A percentile compares a stretch with the other conserved stretches of the same genome.
phyloP scores from a whole-genome alignment of 345 rosid genomes.

The Carallia pectinifolia region DNA sequence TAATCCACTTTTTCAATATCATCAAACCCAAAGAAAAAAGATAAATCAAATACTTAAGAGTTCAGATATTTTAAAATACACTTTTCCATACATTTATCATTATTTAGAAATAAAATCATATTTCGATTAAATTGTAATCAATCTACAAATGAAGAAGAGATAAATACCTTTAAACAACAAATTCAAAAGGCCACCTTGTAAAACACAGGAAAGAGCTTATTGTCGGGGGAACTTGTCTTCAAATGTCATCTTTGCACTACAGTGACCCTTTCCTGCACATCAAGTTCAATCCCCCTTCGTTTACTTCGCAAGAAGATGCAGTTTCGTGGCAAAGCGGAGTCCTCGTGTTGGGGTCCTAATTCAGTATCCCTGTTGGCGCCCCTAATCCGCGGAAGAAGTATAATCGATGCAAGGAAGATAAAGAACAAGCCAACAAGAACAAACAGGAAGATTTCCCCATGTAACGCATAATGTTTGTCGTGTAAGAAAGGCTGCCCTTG shows the following conservation, averaged over 20 bases:
- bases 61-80: no score
- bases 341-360: conserved; percentile 6
- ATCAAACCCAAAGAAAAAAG: no score
- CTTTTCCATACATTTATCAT: no score
- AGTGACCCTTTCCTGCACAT: neutral
- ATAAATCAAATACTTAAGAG: no score
- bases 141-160: no score
- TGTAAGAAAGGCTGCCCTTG: conserved; percentile 12
- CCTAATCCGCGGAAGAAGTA: conserved; percentile 42
- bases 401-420: conserved; percentile 33
- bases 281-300: no score
- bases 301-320: no score
- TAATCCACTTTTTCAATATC: no score
- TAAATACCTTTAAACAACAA: no score
- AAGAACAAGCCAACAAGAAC: conserved; percentile 31
- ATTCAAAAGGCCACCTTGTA: no score
- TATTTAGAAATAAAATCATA: no score
- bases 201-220: neutral
- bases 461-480: conserved; percentile 42
- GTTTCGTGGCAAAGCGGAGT: neutral
- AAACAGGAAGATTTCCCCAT: conserved; percentile 42
- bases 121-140: no score
- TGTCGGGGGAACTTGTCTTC: neutral
- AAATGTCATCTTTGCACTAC: neutral
- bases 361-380: conserved; percentile 22